phyloP scores from a whole-genome alignment of 2,329 filamentous ascomycete species.

The Colletotrichum karsti region DNA sequence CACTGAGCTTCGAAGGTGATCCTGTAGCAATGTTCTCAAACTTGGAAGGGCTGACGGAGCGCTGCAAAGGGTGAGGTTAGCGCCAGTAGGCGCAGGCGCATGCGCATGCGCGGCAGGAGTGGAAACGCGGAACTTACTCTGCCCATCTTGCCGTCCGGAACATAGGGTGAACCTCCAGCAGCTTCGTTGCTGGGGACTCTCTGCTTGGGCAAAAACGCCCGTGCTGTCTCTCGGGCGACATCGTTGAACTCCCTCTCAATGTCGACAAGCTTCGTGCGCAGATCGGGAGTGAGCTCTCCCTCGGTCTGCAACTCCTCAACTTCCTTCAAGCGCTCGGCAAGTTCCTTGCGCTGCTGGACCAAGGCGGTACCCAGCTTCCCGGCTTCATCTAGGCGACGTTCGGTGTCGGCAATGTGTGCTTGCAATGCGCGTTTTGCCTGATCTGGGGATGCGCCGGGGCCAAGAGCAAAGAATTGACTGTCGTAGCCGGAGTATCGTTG shows the following conservation, averaged over 20 bases:
- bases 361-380: slow-evolving; percentile 89
- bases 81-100: background rate
- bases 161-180: slow-evolving; percentile 59
- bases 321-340: slow-evolving; percentile 83
- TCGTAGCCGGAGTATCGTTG: slow-evolving; percentile 88
- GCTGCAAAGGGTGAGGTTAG: slow-evolving; percentile 54
- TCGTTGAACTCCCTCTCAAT: slow-evolving; percentile 97
- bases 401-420: slow-evolving; percentile 91
- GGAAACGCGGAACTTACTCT: slow-evolving; percentile 52
- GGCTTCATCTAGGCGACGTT: slow-evolving; percentile 89
- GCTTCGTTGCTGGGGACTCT: slow-evolving; percentile 77
- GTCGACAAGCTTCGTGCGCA: slow-evolving; percentile 83
- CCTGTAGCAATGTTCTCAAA: slow-evolving; percentile 86
- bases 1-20: slow-evolving; percentile 88
- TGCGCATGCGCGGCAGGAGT: too few relatives aligned
- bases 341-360: slow-evolving; percentile 84
- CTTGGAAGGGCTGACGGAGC: slow-evolving; percentile 76
- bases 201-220: slow-evolving; percentile 88
- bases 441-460: slow-evolving; percentile 79
- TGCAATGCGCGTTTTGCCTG: slow-evolving; percentile 90
- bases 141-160: slow-evolving; percentile 59
- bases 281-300: slow-evolving; percentile 81
- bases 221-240: slow-evolving; percentile 86
- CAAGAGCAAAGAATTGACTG: slow-evolving; percentile 79
- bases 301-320: slow-evolving; percentile 82